Percentiles rank a stretch among this genome's conserved stretches.
Evolutionary conservation across 345 rosid genomes (phyloP).

Genomic region (Lenwebbia sp.): DNA sequence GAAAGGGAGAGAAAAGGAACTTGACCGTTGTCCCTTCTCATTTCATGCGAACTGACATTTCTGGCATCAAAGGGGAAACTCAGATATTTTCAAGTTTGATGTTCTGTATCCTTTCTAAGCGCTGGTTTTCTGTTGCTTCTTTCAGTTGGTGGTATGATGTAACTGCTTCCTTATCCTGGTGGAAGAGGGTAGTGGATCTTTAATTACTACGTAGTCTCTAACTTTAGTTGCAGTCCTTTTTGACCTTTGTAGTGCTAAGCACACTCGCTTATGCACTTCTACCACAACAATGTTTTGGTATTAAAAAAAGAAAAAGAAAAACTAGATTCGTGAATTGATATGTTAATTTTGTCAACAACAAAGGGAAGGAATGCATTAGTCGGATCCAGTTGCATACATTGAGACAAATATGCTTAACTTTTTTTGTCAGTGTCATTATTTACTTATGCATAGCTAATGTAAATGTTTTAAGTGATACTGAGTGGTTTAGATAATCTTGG

Average conservation of each 20-base stretch:
- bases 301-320: background rate
- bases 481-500: background rate
- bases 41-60: conserved; percentile 74
- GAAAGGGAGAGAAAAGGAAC: conserved; percentile 49
- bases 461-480: background rate
- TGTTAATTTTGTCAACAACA: background rate
- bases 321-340: background rate
- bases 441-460: no score
- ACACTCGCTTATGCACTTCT: background rate
- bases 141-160: background rate
- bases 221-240: background rate
- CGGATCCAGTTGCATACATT: background rate
- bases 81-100: conserved; percentile 66
- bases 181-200: background rate
- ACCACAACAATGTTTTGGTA: background rate
- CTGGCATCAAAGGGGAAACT: conserved; percentile 68
- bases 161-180: background rate
- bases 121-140: background rate
- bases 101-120: conserved; percentile 72
- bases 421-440: no score
- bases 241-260: background rate
- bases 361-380: background rate
- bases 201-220: background rate
- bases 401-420: background rate
- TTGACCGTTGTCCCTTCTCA: conserved; percentile 66